phyloP scores from a whole-genome alignment of 805 yeast genomes.

The Kuraishia capsulata region DNA sequence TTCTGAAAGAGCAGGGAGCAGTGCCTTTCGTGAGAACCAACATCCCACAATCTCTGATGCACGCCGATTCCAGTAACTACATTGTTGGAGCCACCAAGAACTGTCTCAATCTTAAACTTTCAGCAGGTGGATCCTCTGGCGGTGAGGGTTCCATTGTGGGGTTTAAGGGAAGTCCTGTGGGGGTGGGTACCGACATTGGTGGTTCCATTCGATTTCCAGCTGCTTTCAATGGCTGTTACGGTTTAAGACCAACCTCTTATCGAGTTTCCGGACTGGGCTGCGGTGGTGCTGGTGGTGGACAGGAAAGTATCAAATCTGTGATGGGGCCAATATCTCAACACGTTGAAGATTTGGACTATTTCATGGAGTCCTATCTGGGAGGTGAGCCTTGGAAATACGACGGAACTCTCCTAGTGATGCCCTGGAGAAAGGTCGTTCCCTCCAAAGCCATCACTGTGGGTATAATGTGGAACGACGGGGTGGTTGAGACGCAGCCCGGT shows the following conservation, averaged over 20 bases:
- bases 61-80: slow-evolving; percentile 4
- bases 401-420: slow-evolving; percentile 28
- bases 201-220: slow-evolving; percentile 86
- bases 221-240: slow-evolving; percentile 63
- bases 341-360: slow-evolving; percentile 26
- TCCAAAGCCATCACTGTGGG: slow-evolving; percentile 29
- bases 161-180: slow-evolving; percentile 22
- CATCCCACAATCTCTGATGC: slow-evolving; percentile 26
- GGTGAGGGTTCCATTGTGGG: slow-evolving; percentile 65
- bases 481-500: slow-evolving; percentile 47
- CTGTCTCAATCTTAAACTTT: slow-evolving; percentile 16
- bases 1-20: slow-evolving; percentile 34
- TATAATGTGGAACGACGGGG: slow-evolving; percentile 33
- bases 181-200: slow-evolving; percentile 87
- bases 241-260: slow-evolving; percentile 62
- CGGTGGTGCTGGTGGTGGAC: slow-evolving; percentile 29
- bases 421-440: slow-evolving; percentile 28
- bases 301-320: slow-evolving; percentile 31
- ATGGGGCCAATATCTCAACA: slow-evolving; percentile 37
- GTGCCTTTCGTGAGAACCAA: slow-evolving; percentile 41
- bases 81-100: slow-evolving; percentile 40
- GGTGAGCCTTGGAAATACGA: slow-evolving; percentile 34
- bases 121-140: slow-evolving; percentile 69
- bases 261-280: slow-evolving; percentile 19
- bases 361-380: slow-evolving; percentile 13